These are phyloP conservation scores for Cryptococcus sp. DNA, from an alignment of 1,284 basidiomycete genomes.

Conservation along the genomic window DNA sequence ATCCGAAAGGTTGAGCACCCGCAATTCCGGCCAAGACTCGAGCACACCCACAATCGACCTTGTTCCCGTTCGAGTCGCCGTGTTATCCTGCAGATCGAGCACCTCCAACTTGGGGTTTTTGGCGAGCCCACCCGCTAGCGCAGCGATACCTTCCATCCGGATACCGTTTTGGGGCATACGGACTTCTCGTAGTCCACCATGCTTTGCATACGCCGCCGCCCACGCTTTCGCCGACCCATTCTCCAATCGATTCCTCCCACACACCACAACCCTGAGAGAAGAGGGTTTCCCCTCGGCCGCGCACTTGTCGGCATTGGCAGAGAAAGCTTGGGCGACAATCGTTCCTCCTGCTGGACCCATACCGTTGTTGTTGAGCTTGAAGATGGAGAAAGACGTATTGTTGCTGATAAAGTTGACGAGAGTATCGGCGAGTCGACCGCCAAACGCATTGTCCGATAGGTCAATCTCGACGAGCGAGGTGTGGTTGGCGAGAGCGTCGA, in stretches of 20 bases:
- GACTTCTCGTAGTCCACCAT: conserved; percentile 71
- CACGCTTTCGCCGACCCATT: conserved; percentile 78
- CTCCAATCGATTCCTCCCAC: conserved; percentile 91
- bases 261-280: conserved; percentile 74
- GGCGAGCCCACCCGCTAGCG: conserved; percentile 69
- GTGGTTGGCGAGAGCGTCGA: conserved; percentile 76
- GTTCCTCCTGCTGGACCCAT: conserved; percentile 86
- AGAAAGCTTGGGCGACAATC: conserved; percentile 78
- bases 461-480: conserved; percentile 79
- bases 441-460: conserved; percentile 94
- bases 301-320: conserved; percentile 66
- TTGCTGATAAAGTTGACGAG: conserved; percentile 82
- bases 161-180: conserved; percentile 97
- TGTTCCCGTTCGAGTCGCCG: conserved; percentile 69
- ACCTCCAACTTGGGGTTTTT: conserved; percentile 64
- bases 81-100: conserved; percentile 95
- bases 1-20: conserved; percentile 82
- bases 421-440: conserved; percentile 89
- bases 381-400: conserved; percentile 71
- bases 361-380: conserved; percentile 95
- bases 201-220: conserved; percentile 82
- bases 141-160: conserved; percentile 84
- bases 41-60: conserved; percentile 70
- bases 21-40: conserved; percentile 63
- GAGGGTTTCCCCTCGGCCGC: conserved; percentile 61